Percentiles rank a stretch among this genome's conserved stretches.
phyloP scores from a whole-genome alignment of 2,329 filamentous ascomycete genomes.

The Calonectria pseudoreteaudii region DNA sequence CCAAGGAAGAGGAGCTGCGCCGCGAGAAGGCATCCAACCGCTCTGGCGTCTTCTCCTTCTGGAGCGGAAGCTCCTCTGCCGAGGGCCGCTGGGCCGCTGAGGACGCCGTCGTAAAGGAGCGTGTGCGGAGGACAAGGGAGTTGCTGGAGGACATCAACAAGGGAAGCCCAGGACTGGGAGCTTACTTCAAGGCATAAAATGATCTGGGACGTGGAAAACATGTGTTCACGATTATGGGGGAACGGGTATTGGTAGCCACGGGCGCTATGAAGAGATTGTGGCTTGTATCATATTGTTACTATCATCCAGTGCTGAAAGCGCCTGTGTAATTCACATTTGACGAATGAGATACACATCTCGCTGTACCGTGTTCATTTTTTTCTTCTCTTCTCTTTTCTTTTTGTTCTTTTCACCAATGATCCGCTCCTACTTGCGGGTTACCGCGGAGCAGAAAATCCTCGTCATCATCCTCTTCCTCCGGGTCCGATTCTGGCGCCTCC shows the following conservation, averaged over 20 bases:
- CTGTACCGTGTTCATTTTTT: neutral
- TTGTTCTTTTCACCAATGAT: conserved; percentile 12
- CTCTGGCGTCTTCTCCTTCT: conserved; percentile 51
- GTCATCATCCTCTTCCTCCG: conserved; percentile 36
- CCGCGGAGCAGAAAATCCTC: conserved; percentile 6
- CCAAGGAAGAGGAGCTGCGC: conserved; percentile 60
- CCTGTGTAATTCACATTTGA: conserved; percentile 32
- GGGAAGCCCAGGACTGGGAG: conserved; percentile 48
- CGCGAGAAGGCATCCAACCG: conserved; percentile 47
- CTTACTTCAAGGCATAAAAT: conserved; percentile 55
- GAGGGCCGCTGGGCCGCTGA: conserved; percentile 67
- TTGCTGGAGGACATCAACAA: conserved; percentile 62
- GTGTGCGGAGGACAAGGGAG: conserved; percentile 62
- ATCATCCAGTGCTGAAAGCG: conserved; percentile 22
- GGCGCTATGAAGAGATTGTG: conserved; percentile 27
- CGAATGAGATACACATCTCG: conserved; percentile 23
- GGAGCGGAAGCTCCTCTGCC: conserved; percentile 48
- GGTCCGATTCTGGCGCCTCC: conserved; percentile 36
- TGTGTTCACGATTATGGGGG: conserved; percentile 2
- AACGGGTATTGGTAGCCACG: conserved; percentile 12
- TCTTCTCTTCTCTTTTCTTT: too few species aligned
- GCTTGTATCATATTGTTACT: conserved; percentile 31
- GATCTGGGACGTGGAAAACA: neutral
- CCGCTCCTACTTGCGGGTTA: neutral
- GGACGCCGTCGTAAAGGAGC: conserved; percentile 64